A percentile compares a stretch with the other conserved stretches of the same genome.
These are phyloP conservation scores for Suillus spraguei DNA, from an alignment of 768 basidiomycete genomes.

Conservation along the genomic window DNA sequence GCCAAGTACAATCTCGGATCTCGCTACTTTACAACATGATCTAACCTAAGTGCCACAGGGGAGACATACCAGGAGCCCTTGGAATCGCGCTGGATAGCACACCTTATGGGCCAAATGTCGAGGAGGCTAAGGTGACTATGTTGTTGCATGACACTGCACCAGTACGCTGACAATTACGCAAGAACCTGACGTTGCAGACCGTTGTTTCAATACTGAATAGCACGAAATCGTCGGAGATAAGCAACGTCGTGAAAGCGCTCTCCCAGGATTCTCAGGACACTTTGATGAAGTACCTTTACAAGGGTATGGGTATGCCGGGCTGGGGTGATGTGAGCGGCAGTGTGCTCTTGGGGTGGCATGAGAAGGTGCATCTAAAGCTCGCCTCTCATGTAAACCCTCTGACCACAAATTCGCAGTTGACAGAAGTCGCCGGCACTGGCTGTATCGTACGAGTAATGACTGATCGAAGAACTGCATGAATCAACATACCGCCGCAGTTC, in stretches of 20 bases:
- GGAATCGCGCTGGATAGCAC: slow-evolving; percentile 70
- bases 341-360: slow-evolving; percentile 84
- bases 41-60: slow-evolving; percentile 44
- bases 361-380: slow-evolving; percentile 66
- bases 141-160: background rate
- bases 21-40: background rate
- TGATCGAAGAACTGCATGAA: slow-evolving; percentile 59
- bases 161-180: slow-evolving; percentile 3
- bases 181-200: slow-evolving; percentile 80
- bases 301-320: slow-evolving; percentile 80
- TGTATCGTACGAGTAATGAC: slow-evolving; percentile 91
- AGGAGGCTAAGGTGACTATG: slow-evolving; percentile 84
- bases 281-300: slow-evolving; percentile 95
- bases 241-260: slow-evolving; percentile 70
- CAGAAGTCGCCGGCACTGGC: slow-evolving; percentile 91
- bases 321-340: slow-evolving; percentile 66
- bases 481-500: background rate
- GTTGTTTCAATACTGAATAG: slow-evolving; percentile 91
- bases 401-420: slow-evolving; percentile 55
- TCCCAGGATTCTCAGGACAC: slow-evolving; percentile 81
- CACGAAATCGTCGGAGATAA: slow-evolving; percentile 88
- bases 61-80: slow-evolving; percentile 77
- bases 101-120: slow-evolving; percentile 87
- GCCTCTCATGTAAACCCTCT: slow-evolving; percentile 9
- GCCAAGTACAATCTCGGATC: slow-evolving; percentile 58